Base-by-base conservation (phyloP, 495 filamentous ascomycete genomes). In the Viridothelium virens region DNA sequence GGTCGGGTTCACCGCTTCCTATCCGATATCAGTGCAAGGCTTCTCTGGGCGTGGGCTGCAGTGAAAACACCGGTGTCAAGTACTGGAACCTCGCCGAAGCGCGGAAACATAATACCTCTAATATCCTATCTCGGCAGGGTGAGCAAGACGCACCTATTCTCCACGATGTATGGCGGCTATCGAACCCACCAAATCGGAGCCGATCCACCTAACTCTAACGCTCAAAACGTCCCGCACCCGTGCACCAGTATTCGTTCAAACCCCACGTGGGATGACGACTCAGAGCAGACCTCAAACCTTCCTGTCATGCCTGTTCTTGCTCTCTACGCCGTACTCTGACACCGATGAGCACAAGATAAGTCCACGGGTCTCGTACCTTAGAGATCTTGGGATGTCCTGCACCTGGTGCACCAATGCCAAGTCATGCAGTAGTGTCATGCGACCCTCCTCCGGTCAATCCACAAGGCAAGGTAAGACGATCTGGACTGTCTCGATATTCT, bases 381-480 rank as follows among this genome's bases (percentile, higher is more conserved):
- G 25, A 16, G 48, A 53, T 53, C 48, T 53, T 5, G 48, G n/a
- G 10, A 18, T 5, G 1, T 16, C 12, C 48, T 14, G 11, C 48
- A 53, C 48, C 18, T 53, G 48, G 48, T 25, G 48, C 48, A 53
- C 18, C 11, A 53, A 25, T 9, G 48, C 16, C 48, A 53, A 16
- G 48, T 11, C 16, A 53, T 53, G 48, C 48, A 53, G 48, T 53
- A 2, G 48, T 53, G 48, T 53, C 48, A 53, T 53, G 48, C 48
- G 12, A 53, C 48, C 18, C 5, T 18, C 9, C 41, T 25, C 48
- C 18, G 48, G 48, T 25, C 12, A 53, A 53, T 53, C 48, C 48
- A 53, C 48, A n/a, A 53, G 5, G n/a, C 11, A 53, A 18, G 48
- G 18, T 25, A 46, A 46, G 9, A 46, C 25, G 25, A 25, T 25